A percentile compares a stretch with the other conserved stretches of the same genome.
phyloP scores from a whole-genome alignment of 2,329 filamentous ascomycete genomes.

The Zymoseptoria pseudotritici region DNA sequence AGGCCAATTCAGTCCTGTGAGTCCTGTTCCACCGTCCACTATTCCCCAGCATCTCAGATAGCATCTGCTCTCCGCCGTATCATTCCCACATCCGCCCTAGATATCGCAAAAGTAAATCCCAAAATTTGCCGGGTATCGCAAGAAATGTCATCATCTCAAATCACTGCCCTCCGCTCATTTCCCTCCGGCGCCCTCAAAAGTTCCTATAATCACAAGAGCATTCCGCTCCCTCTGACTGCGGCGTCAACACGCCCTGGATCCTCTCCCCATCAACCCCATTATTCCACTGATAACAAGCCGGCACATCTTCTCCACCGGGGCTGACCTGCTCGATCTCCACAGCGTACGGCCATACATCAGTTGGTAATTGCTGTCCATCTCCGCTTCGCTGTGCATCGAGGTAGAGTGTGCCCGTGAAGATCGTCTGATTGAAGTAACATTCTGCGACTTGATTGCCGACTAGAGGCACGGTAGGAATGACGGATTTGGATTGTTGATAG shows the following conservation, averaged over 20 bases:
- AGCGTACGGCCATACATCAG: slow-evolving; percentile 48
- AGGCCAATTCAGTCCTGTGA: background rate
- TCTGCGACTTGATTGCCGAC: slow-evolving; percentile 41
- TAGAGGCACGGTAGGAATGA: slow-evolving; percentile 42
- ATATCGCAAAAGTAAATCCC: background rate
- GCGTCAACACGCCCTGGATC: slow-evolving; percentile 29
- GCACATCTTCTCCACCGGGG: slow-evolving; percentile 42
- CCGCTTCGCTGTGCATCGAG: slow-evolving; percentile 18
- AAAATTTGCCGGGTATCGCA: background rate
- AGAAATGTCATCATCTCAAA: background rate
- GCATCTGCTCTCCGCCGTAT: background rate
- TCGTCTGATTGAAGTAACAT: slow-evolving; percentile 54
- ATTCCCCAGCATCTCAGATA: background rate
- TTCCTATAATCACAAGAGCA: slow-evolving; percentile 45
- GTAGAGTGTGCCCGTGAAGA: slow-evolving; percentile 53
- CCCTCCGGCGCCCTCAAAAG: slow-evolving; percentile 12
- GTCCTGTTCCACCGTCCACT: background rate
- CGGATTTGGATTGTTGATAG: slow-evolving; percentile 45
- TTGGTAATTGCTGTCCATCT: slow-evolving; percentile 26
- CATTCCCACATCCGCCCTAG: background rate
- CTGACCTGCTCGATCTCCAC: slow-evolving; percentile 50
- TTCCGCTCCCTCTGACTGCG: slow-evolving; percentile 29
- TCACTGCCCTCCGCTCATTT: background rate
- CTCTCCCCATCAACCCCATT: slow-evolving; percentile 32
- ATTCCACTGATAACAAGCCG: slow-evolving; percentile 45